Evolutionary conservation across 2,329 filamentous ascomycete genomes (phyloP).

Genomic region (Sodiomyces alkalinus): DNA sequence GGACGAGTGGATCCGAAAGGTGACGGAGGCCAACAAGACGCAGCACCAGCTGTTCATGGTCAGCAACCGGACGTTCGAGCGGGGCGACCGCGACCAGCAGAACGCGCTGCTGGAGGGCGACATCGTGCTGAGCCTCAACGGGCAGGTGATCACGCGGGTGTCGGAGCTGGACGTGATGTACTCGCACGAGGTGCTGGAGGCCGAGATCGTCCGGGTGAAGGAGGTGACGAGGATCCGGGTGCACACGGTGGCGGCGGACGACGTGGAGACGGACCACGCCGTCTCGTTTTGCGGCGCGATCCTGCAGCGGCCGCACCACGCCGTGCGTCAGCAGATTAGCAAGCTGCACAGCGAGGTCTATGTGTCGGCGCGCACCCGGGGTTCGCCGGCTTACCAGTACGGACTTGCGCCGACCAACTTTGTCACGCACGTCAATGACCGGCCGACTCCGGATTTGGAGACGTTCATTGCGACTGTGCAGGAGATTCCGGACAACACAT

Average conservation of each 20-base stretch:
- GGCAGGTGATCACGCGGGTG: constrained; percentile 81
- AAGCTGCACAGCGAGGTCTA: constrained; percentile 95
- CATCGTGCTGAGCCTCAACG: constrained; percentile 81
- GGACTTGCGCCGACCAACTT: constrained; percentile 94
- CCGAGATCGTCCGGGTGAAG: constrained; percentile 73
- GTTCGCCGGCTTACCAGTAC: constrained; percentile 77
- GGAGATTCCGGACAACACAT: constrained; percentile 90
- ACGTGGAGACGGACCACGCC: constrained; percentile 83
- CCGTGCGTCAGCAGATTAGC: constrained; percentile 91
- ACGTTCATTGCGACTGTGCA: constrained; percentile 68
- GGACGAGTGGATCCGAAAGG: constrained; percentile 88
- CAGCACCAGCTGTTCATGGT: constrained; percentile 98
- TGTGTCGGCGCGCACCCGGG: constrained; percentile 72
- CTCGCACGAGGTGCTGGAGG: constrained; percentile 66
- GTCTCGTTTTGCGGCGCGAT: constrained; percentile 93
- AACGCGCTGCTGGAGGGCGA: constrained; percentile 72
- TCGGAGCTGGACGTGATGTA: constrained; percentile 96
- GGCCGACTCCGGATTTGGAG: constrained; percentile 67
- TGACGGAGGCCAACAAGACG: constrained; percentile 74
- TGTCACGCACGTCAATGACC: constrained; percentile 87
- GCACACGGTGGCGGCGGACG: constrained; percentile 73
- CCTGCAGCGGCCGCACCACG: constrained; percentile 85
- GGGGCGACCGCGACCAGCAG: constrained; percentile 26
- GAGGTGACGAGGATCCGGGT: constrained; percentile 63
- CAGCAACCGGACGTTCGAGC: constrained; percentile 66